Percentiles rank a stretch among this genome's conserved stretches.
These are phyloP conservation scores for Colletotrichum truncatum DNA, from an alignment of 2,329 filamentous ascomycete species.

Conservation along the genomic window DNA sequence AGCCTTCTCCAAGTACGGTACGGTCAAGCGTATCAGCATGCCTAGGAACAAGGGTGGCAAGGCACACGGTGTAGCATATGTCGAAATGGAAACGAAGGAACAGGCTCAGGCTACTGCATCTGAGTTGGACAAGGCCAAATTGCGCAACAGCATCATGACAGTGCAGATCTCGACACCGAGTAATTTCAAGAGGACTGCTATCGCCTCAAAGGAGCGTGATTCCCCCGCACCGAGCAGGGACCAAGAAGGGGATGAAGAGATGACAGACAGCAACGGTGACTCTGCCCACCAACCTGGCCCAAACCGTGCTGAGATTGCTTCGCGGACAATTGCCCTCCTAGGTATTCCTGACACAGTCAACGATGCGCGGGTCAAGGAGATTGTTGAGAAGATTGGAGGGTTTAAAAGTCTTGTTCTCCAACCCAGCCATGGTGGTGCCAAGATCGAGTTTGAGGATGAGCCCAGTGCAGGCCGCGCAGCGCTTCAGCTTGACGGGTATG, in stretches of 20 bases:
- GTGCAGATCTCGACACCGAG: conserved; percentile 69
- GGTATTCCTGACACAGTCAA: conserved; percentile 93
- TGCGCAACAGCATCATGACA: conserved; percentile 72
- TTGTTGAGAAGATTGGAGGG: conserved; percentile 76
- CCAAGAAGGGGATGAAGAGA: conserved; percentile 50
- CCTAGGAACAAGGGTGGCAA: conserved; percentile 73
- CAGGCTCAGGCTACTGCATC: conserved; percentile 73
- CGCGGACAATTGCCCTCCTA: conserved; percentile 82
- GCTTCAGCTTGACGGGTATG: conserved; percentile 64
- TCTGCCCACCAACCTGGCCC: conserved; percentile 6
- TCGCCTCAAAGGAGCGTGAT: conserved; percentile 41
- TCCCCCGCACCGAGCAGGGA: conserved; percentile 47
- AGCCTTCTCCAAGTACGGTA: conserved; percentile 80
- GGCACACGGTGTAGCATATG: conserved; percentile 81
- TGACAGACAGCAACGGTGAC: conserved; percentile 39
- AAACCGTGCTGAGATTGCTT: conserved; percentile 60
- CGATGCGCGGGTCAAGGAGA: conserved; percentile 79
- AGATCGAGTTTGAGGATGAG: conserved; percentile 81
- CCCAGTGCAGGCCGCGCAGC: conserved; percentile 77
- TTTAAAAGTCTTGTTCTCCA: conserved; percentile 82
- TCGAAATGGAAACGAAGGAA: conserved; percentile 78
- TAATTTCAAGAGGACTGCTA: conserved; percentile 65
- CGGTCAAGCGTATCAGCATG: conserved; percentile 76
- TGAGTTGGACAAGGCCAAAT: conserved; percentile 75
- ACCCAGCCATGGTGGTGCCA: conserved; percentile 84